Base-by-base conservation (phyloP, 768 basidiomycete species). In the Leccinum subgranulosum region DNA sequence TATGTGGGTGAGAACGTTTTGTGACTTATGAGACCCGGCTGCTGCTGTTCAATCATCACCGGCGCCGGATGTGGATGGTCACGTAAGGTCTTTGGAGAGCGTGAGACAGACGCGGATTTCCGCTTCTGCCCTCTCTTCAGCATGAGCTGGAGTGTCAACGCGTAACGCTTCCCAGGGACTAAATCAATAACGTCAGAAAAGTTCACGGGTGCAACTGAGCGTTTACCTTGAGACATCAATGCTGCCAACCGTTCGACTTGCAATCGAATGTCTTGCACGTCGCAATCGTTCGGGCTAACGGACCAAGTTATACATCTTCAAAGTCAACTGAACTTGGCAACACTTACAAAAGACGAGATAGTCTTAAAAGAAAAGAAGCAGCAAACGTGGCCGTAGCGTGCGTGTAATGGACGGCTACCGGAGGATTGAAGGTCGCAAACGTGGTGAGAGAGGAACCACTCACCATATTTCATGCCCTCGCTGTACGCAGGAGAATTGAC, bases 141-240 rank as follows among this genome's bases (percentile, higher is more conserved):
- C 88, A 96, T 96, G 43, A 95, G 75, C 61, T 92, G 90, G 19
- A 98, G 77, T 5, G 93, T 95, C 36, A 93, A 73, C 9, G 94
- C 94, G 64, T 97, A 98, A 54, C 94, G 86, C 66, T 92, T 92
- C 12, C 93, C 95, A 23, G 94, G 94, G 58, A 95, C 94, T 94
- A 66, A 4, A 39, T 48, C 9, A 21, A 56, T n/a, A n/a, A 34
- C 47, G 54, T 61, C 54, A 60, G 61, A 53, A 53, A 47, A 47
- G 45, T 31, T 34, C 47, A 43, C 51, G 2, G 21, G 45, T 7
- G 21, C 43, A 54, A 48, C 46, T 50, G 39, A 52, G 23, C 28
- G 72, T 85, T 66, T 69, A 95, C 94, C 88, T 70, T 87, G 83
- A 2, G 89, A 83, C 77, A 98, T 83, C 17, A 94, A 77, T 43